Evolutionary conservation across 148 eudicot species (phyloP), one percentile per base, ranked within the genome.

Genomic region (Rhododendron vialii): DNA sequence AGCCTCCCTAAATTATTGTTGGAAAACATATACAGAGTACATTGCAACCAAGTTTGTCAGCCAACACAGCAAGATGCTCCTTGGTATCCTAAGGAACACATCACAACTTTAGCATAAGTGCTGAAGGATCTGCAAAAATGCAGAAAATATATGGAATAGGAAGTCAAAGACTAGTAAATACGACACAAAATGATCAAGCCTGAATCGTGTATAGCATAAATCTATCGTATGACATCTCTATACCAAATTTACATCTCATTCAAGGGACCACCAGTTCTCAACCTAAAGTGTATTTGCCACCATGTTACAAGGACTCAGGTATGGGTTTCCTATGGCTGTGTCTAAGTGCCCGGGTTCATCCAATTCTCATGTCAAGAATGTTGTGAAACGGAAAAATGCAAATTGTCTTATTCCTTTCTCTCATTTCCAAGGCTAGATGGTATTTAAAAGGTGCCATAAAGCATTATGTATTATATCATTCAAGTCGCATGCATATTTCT

Each of bases 41-140:
- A 84, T 84, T 30, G 45, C 63, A 83, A 84, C 98, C 99, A 86
- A 97, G 92, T 89, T 95, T 94, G 92, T 93, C 96, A 83, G 95
- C 98, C 88, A 97, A 84, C 28, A 98, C 99, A 88, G 90, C 93
- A 89, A 97, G 95, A 91, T 94, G 98, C 89, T 95, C 99, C 91
- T 97, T 97, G 78, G 98, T 98, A 85, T 97, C 99, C 99, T 97
- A 90, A 63, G 78, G 90, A 83, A 78, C 86, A 88, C 13, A 86
- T 71, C 18, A 67, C 47, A 83, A 53, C 47, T 85, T 87, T 71
- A 87, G 63, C 65, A 80, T 47, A 59, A 45, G 7, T 50, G 30
- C 26, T 45, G 26, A 36, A 86, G 47, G 65, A 55, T 80, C 12
- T 67, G 55, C 81, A 63, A 30, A 33, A 84, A 69, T 59, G 74